phyloP scores from a whole-genome alignment of 352 stramenopile genomes.

The Globisporangium barbulae region DNA sequence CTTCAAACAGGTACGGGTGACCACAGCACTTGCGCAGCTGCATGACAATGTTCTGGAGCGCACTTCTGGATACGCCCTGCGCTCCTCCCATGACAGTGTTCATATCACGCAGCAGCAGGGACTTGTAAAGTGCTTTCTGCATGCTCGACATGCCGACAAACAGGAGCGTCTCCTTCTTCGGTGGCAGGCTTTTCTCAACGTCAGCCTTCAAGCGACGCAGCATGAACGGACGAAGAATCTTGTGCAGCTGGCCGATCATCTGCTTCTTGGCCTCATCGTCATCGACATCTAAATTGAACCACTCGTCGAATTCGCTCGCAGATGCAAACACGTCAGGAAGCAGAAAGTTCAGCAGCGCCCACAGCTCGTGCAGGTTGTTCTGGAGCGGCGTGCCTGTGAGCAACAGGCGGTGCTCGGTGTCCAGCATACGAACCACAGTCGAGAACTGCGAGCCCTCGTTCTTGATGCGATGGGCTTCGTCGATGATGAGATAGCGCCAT shows the following conservation, averaged over 20 bases:
- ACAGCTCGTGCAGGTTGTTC: slow-evolving; percentile 96
- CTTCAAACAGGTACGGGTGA: slow-evolving; percentile 94
- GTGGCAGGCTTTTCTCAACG: slow-evolving; percentile 97
- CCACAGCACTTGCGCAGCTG: slow-evolving; percentile 88
- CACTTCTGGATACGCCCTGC: slow-evolving; percentile 71
- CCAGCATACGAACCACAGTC: slow-evolving; percentile 71
- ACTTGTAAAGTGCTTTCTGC: slow-evolving; percentile 97
- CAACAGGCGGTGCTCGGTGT: slow-evolving; percentile 83
- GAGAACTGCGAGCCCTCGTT: slow-evolving; percentile 89
- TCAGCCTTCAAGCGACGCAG: slow-evolving; percentile 97
- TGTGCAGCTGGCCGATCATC: slow-evolving; percentile 87
- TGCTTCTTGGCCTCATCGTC: slow-evolving; percentile 89
- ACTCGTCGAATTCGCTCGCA: slow-evolving; percentile 85
- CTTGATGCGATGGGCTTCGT: slow-evolving; percentile 88
- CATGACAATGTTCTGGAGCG: slow-evolving; percentile 87
- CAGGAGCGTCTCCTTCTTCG: slow-evolving; percentile 97
- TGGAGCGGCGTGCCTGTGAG: slow-evolving; percentile 94
- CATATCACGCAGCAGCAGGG: slow-evolving; percentile 95
- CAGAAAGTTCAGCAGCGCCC: slow-evolving; percentile 93
- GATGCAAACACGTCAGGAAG: slow-evolving; percentile 92
- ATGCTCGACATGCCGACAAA: slow-evolving; percentile 89
- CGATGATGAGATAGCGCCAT: slow-evolving; percentile 88
- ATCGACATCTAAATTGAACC: slow-evolving; percentile 87
- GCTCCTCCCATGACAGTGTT: slow-evolving; percentile 76
- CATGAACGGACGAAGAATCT: slow-evolving; percentile 94